Evolutionary conservation across 2,329 filamentous ascomycete genomes (phyloP).

Genomic region (Aspergillus sp.): DNA sequence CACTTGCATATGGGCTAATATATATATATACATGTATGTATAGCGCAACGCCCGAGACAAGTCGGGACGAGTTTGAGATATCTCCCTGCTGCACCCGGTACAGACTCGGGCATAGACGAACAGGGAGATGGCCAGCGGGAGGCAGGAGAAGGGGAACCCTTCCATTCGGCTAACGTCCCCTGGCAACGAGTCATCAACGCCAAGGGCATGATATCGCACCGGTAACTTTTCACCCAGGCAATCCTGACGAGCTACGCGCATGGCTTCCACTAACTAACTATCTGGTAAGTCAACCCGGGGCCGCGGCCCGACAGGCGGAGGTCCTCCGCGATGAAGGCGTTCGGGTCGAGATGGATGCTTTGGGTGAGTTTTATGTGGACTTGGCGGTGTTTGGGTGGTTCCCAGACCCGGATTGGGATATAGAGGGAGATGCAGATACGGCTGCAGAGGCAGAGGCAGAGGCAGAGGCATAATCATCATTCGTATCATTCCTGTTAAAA

Average conservation of each 20-base stretch:
- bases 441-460: neutral
- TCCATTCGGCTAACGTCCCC: constrained; percentile 71
- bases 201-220: constrained; percentile 75
- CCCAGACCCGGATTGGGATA: constrained; percentile 25
- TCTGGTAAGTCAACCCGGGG: constrained; percentile 31
- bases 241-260: neutral
- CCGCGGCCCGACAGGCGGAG: constrained; percentile 37
- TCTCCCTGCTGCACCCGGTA: constrained; percentile 44
- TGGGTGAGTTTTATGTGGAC: constrained; percentile 40
- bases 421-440: neutral
- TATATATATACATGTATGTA: too few species aligned
- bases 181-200: constrained; percentile 92
- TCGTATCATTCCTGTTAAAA: neutral
- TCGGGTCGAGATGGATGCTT: constrained; percentile 31
- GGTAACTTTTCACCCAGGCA: constrained; percentile 44
- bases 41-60: constrained; percentile 67
- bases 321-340: constrained; percentile 36
- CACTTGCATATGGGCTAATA: too few species aligned
- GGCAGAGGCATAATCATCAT: neutral
- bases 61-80: constrained; percentile 88
- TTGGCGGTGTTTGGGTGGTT: constrained; percentile 41
- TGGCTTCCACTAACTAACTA: neutral
- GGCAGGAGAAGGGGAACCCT: constrained; percentile 42
- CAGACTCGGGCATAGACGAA: too few species aligned
- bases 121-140: constrained; percentile 6